A percentile compares a stretch with the other conserved stretches of the same genome.
phyloP scores from a whole-genome alignment of 768 basidiomycete genomes.

The Boletus speciosus region DNA sequence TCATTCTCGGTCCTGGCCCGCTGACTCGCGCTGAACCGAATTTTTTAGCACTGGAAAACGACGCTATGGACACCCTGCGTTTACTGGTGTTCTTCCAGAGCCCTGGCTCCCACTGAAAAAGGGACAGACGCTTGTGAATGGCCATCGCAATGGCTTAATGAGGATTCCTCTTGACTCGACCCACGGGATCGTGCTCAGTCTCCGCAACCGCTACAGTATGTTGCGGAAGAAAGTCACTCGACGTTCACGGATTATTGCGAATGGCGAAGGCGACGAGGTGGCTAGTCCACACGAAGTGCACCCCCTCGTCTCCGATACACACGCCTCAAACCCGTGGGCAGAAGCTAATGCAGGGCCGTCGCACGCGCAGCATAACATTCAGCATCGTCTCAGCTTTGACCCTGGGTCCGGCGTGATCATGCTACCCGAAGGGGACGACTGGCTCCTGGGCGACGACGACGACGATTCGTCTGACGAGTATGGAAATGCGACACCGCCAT shows the following conservation, averaged over 20 bases:
- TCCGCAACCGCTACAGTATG: slow-evolving; percentile 67
- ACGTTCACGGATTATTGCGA: not conserved
- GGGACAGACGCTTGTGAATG: slow-evolving; percentile 70
- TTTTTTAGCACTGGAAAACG: slow-evolving; percentile 79
- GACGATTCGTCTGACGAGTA: slow-evolving; percentile 43
- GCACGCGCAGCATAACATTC: slow-evolving; percentile 32
- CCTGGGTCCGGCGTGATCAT: slow-evolving; percentile 85
- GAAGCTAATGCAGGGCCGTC: slow-evolving; percentile 34
- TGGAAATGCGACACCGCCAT: slow-evolving; percentile 30
- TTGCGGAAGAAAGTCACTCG: slow-evolving; percentile 36
- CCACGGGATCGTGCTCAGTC: slow-evolving; percentile 77
- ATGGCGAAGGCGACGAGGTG: slow-evolving; percentile 5
- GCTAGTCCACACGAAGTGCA: slow-evolving; percentile 14
- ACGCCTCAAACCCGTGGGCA: slow-evolving; percentile 58
- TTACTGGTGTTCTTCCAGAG: slow-evolving; percentile 88
- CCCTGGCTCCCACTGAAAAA: slow-evolving; percentile 94
- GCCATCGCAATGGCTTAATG: slow-evolving; percentile 33
- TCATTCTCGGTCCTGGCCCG: not conserved
- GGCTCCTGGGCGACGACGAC: slow-evolving; percentile 56
- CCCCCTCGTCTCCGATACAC: slow-evolving; percentile 25
- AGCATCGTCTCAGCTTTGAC: slow-evolving; percentile 74
- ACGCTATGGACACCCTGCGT: slow-evolving; percentile 91
- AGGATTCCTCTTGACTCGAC: slow-evolving; percentile 39
- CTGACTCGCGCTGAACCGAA: slow-evolving; percentile 1
- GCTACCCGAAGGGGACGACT: slow-evolving; percentile 72